A percentile compares a stretch with the other conserved stretches of the same genome.
Conservation (phyloP, 805 yeast species). For the Zygoascus bituminiphila region DNA sequence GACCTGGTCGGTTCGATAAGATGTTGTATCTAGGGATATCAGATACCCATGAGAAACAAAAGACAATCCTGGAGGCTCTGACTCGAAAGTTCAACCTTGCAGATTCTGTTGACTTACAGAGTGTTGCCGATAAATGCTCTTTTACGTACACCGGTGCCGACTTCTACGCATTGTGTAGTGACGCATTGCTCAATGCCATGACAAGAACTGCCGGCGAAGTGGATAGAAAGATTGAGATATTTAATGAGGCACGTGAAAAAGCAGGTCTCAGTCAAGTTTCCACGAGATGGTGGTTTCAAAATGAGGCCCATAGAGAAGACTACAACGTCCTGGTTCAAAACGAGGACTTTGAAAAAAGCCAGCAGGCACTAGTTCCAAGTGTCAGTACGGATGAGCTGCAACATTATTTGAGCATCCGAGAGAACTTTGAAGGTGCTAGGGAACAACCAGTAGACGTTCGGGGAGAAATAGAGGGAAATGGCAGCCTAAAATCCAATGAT, state of each 20-base stretch:
- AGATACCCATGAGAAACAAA: constrained; percentile 83
- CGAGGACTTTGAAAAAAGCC: constrained; percentile 75
- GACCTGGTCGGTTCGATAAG: constrained; percentile 95
- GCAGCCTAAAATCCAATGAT: too few relatives aligned
- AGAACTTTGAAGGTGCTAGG: constrained; percentile 70
- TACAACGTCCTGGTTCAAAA: constrained; percentile 56
- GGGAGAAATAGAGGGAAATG: too few relatives aligned
- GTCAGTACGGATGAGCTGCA: constrained; percentile 81
- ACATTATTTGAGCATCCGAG: constrained; percentile 73
- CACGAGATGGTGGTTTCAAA: constrained; percentile 86
- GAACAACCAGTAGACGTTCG: too few relatives aligned
- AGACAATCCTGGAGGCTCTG: constrained; percentile 75
- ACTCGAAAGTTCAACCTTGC: constrained; percentile 64
- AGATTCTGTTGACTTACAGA: constrained; percentile 47
- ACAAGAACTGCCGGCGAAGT: constrained; percentile 73
- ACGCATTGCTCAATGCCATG: constrained; percentile 95
- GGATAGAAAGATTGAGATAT: constrained; percentile 51
- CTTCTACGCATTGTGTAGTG: constrained; percentile 91
- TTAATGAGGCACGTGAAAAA: constrained; percentile 37
- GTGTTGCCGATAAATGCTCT: constrained; percentile 64
- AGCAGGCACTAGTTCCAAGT: constrained; percentile 63
- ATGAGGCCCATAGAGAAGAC: constrained; percentile 60
- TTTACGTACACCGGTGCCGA: constrained; percentile 97
- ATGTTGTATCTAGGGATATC: constrained; percentile 89
- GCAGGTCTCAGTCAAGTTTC: constrained; percentile 35